Evolutionary conservation across 768 basidiomycete genomes (phyloP), one percentile per base, ranked within the genome.

Genomic region (Lactarius akahatsu): DNA sequence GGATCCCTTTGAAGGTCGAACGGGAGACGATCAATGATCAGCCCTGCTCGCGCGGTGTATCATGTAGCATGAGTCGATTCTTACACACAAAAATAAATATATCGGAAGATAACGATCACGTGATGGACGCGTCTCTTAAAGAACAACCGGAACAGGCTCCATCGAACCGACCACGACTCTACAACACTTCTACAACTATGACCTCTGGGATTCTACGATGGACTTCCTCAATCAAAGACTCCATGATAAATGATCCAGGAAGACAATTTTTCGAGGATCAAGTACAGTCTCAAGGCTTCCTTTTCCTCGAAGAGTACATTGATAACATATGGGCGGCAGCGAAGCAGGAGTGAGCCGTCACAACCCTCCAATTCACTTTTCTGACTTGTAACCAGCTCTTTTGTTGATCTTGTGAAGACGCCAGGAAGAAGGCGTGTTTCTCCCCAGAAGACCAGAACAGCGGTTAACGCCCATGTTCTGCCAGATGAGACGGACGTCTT

Each of bases 351-450:
- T 91, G 71, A 26, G 57, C 26, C 28, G 18, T 67, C 26, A 26
- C 65, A 26, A 28, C 59, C 34, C 36, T 8, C 40, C 23, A 32
- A 34, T 11, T 40, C 28, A 32, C 59, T 18, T 30, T 59, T 18
- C 59, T 66, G 26, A 71, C 63, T 28, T 62, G 23, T 52, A 15
- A 16, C 0, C 47, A 92, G 91, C 57, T 83, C 86, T 9, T 82
- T 93, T 18, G 86, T 91, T 50, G 90, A 93, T 61, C 81, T 94
- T 20, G 85, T 94, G 3, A 94, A 94, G 77, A 94, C 92, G 1
- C 92, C 92, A 16, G 87, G 89, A 36, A 84, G 91, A 54, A 91
- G 85, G 75, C 90, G 84, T 76, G 80, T 79, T 57, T 75, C 81
- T 16, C 77, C 78, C 4, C 84, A 80, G 70, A 84, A 82, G 70